Evolutionary conservation across 2,329 filamentous ascomycete species (phyloP).

Genomic region (Penicillium capsulatum): DNA sequence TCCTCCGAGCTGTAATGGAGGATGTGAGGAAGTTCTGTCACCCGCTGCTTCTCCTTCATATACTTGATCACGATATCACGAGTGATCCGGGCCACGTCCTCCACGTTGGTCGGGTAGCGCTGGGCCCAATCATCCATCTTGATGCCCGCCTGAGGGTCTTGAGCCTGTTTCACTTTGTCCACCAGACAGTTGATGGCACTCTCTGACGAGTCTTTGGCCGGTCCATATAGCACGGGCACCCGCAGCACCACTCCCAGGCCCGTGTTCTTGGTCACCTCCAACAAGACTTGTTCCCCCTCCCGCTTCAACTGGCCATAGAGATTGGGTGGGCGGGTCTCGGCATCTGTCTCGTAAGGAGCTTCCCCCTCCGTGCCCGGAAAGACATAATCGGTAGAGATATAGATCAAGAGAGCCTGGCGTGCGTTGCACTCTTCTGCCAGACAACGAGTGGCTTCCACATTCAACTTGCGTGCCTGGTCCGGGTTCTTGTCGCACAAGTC

Average conservation of each 20-base stretch:
- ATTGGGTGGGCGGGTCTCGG: constrained; percentile 67
- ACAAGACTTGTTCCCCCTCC: constrained; percentile 65
- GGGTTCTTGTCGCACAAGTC: constrained; percentile 81
- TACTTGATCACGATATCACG: constrained; percentile 70
- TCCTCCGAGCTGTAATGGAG: constrained; percentile 87
- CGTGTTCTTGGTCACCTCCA: constrained; percentile 54
- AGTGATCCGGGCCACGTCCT: constrained; percentile 77
- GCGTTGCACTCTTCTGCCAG: constrained; percentile 64
- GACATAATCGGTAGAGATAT: constrained; percentile 70
- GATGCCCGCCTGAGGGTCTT: constrained; percentile 57
- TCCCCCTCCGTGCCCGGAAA: constrained; percentile 76
- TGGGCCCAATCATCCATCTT: constrained; percentile 84
- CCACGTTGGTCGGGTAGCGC: constrained; percentile 82
- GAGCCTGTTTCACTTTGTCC: constrained; percentile 69
- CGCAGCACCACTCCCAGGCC: constrained; percentile 66
- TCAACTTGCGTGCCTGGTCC: constrained; percentile 66
- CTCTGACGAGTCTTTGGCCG: constrained; percentile 65
- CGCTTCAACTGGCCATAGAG: constrained; percentile 71
- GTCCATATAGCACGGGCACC: constrained; percentile 79
- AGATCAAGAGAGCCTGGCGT: constrained; percentile 52
- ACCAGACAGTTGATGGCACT: constrained; percentile 80
- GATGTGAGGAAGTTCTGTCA: constrained; percentile 59
- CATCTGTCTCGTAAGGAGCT: constrained; percentile 70
- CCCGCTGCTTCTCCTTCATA: constrained; percentile 48
- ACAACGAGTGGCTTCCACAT: constrained; percentile 64